Evolutionary conservation across 768 basidiomycete species (phyloP).

Genomic region (Leccinum variicolor): DNA sequence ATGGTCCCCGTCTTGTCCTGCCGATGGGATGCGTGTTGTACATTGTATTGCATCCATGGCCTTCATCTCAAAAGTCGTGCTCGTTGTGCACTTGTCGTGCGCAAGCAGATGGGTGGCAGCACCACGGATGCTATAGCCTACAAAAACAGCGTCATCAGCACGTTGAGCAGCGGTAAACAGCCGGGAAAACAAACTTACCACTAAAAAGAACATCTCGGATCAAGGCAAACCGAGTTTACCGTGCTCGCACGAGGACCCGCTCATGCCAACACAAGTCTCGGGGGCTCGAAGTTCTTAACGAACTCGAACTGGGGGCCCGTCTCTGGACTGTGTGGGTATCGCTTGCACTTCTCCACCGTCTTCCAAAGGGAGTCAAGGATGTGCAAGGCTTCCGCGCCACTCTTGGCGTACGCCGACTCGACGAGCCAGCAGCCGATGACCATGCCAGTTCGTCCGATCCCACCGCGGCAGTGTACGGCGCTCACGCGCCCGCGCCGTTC

Average conservation of each 20-base stretch:
- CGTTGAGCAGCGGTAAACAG: not conserved
- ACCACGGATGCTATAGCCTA: slow-evolving; percentile 3
- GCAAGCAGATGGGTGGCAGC: not conserved
- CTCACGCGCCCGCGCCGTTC: slow-evolving; percentile 52
- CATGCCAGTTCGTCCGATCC: slow-evolving; percentile 66
- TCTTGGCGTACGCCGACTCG: slow-evolving; percentile 56
- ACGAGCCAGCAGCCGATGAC: slow-evolving; percentile 77
- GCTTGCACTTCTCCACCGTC: slow-evolving; percentile 71
- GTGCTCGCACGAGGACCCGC: not conserved
- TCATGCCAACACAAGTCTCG: slow-evolving; percentile 20
- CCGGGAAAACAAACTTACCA: slow-evolving; percentile 2
- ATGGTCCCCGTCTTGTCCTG: slow-evolving; percentile 9
- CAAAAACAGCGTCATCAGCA: not conserved
- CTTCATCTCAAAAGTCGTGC: not conserved
- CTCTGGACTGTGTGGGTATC: slow-evolving; percentile 75
- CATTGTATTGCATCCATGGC: slow-evolving; percentile 25
- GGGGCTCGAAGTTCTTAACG: slow-evolving; percentile 53
- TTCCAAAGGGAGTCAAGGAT: slow-evolving; percentile 71
- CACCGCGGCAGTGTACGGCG: slow-evolving; percentile 81
- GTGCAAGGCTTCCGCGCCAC: slow-evolving; percentile 61
- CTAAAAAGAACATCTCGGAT: not conserved
- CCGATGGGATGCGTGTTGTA: slow-evolving; percentile 23
- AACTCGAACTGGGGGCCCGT: slow-evolving; percentile 78
- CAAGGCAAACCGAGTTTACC: not conserved
- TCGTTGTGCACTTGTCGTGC: not conserved